These are phyloP conservation scores for Neopestalotiopsis sp. DNA, from an alignment of 2,329 filamentous ascomycete species.

Conservation along the genomic window DNA sequence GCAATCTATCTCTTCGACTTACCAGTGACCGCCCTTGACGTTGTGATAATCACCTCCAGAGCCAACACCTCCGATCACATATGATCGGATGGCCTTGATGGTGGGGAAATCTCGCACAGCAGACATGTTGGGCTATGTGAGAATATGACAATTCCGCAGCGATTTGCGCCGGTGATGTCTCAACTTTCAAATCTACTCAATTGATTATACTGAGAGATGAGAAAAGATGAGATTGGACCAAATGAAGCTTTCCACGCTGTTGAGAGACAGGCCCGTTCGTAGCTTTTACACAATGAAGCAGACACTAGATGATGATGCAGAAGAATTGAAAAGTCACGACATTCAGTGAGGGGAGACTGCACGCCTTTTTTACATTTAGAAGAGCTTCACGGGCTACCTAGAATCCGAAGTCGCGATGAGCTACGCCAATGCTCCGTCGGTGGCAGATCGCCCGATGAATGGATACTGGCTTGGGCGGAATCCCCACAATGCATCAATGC, in stretches of 20 bases:
- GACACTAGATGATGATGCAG: neutral
- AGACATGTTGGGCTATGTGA: slow-evolving; percentile 41
- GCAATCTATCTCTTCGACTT: slow-evolving; percentile 28
- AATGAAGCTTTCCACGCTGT: neutral
- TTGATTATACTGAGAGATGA: neutral
- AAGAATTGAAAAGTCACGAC: neutral
- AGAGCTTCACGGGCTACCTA: slow-evolving; percentile 4
- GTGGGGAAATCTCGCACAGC: slow-evolving; percentile 67
- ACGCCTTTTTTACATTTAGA: neutral
- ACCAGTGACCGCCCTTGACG: slow-evolving; percentile 77
- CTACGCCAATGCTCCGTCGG: slow-evolving; percentile 9
- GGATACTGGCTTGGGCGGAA: slow-evolving; percentile 1
- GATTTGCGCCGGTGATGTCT: neutral
- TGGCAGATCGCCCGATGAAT: slow-evolving; percentile 16
- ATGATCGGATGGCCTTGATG: slow-evolving; percentile 78
- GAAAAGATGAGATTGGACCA: neutral
- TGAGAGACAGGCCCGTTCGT: neutral
- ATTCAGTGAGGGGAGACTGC: neutral
- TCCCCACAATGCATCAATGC: neutral
- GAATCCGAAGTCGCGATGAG: slow-evolving; percentile 11
- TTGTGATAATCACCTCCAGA: slow-evolving; percentile 86
- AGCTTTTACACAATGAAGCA: neutral
- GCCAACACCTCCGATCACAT: slow-evolving; percentile 68
- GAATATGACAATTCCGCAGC: neutral
- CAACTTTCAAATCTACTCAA: neutral